Evolutionary conservation across 306 rosid genomes (phyloP), one percentile per base, ranked within the genome.

Genomic region (Trifolium pratense): DNA sequence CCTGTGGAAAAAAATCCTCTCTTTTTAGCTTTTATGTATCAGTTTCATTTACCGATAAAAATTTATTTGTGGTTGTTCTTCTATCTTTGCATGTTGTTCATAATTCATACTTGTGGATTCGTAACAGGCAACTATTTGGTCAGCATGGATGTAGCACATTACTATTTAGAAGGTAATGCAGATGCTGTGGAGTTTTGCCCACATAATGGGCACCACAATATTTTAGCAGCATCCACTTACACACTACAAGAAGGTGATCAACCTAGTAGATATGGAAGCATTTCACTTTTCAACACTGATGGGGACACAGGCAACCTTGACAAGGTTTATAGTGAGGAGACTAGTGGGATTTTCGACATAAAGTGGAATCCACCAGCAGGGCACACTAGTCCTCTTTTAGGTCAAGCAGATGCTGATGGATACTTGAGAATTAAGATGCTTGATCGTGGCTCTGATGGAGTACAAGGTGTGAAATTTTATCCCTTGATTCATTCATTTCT

Each of bases 141-240:
- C 11, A 62, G 43, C n/a, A 94, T 91, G 98, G 96, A 91, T 23
- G 77, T 91, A 67, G 94, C 91, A 49, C 85, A 89, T 73, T 89
- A 82, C 81, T 71, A 79, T 79, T 86, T 94, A 42, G 87, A 91
- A 32, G 96, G 97, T 17, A 91, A 94, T 79, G 90, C 94, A n/a
- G 96, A 94, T 48, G 96, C 89, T 5, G 98, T 88, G 10, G 96
- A 91, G 81, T 94, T 94, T 71, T 94, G 97, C 63, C 90, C 96
- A 4, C 89, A 88, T 69, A 57, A 81, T 39, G 58, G 79, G n/a
- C 72, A 75, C 79, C 82, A 36, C 49, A 78, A 88, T 77, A 84
- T 88, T 81, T 77, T 93, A 71, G 98, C 96, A 0, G 92, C 89
- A 52, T 89, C 97, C 11, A 91, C 98, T 5, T 94, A 91, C 81